Conservation (phyloP, 352 stramenopile species). For the Globisporangium perplexum region DNA sequence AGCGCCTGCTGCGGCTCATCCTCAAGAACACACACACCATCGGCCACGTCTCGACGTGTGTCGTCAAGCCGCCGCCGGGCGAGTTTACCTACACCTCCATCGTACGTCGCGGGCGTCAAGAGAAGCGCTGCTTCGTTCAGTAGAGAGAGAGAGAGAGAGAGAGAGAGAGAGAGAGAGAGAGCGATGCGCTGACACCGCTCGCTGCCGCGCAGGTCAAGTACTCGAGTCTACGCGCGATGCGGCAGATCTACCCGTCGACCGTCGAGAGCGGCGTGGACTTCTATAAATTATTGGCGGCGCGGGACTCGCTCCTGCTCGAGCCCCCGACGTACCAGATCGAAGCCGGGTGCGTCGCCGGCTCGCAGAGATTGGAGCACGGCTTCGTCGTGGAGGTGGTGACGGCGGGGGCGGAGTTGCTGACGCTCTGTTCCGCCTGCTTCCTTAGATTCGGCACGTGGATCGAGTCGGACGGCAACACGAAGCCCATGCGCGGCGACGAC, state of each 20-base stretch:
- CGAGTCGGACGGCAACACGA: conserved; percentile 73
- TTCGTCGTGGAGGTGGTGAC: too few relatives aligned
- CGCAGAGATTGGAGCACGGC: too few relatives aligned
- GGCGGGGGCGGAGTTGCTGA: not conserved
- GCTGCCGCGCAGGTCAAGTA: conserved; percentile 60
- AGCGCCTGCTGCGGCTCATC: conserved; percentile 72
- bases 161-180: too few relatives aligned
- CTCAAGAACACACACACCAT: conserved; percentile 75
- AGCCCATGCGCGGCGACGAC: conserved; percentile 70
- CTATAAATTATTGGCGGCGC: conserved; percentile 69
- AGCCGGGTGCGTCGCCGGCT: conserved; percentile 31
- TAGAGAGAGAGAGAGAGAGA: too few relatives aligned
- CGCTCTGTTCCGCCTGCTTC: not conserved
- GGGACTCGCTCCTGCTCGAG: conserved; percentile 71
- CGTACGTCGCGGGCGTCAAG: conserved; percentile 32
- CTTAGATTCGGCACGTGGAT: conserved; percentile 74
- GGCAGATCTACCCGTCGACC: conserved; percentile 65
- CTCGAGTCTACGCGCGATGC: conserved; percentile 62
- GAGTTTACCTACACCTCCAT: conserved; percentile 83
- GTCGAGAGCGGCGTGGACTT: conserved; percentile 65
- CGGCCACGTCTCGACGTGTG: conserved; percentile 75
- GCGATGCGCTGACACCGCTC: not conserved
- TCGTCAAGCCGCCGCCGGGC: conserved; percentile 65
- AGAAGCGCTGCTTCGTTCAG: too few relatives aligned
- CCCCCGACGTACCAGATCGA: conserved; percentile 82